Evolutionary conservation across 106 monocot genomes (phyloP), one percentile per base, ranked within the genome.

Genomic region (Vanilla planifolia): DNA sequence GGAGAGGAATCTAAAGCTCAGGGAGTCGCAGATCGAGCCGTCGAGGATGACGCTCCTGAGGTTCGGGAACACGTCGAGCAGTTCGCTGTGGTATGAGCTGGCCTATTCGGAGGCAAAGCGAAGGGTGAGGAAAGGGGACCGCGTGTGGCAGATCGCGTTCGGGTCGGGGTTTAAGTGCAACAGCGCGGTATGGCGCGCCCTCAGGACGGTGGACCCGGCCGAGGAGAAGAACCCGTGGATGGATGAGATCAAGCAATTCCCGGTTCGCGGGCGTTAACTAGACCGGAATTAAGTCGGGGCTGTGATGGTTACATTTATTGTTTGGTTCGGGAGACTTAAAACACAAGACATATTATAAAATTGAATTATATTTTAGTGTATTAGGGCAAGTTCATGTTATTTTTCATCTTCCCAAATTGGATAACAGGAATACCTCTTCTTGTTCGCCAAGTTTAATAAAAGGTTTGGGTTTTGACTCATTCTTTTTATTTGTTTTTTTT

Each of bases 61-160:
- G 63, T 63, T 63, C 21, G 63, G 63, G 42, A 63, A 63, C 7
- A 63, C 63, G 8, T 63, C 63, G 20, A 63, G 63, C 17, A 63
- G 63, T 30, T 63, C 63, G 9, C 46, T 63, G 63, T 63, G 63
- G 63, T 63, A 63, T 25, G 63, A 63, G 47, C 34, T 63, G 20
- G 44, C 46, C 11, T 63, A 63, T 19, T 30, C 29, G 20, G 63
- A 63, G 33, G 63, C 63, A 20, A 63, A 63, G 42, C 25, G 61
- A n/a, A 41, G 61, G 61, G 28, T 62, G 14, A 24, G 15, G 27
- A 13, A 43, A 27, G 61, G 42, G 42, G 61, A 62, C 42, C 24
- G 43, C 16, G 61, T 62, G 41, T 62, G 61, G 61, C 61, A 62
- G 61, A 62, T 62, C 23, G 61, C 61, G 3, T 32, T 62, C 11